Evolutionary conservation across 2,329 filamentous ascomycete genomes (phyloP).

Genomic region (Exophiala alcalophila): DNA sequence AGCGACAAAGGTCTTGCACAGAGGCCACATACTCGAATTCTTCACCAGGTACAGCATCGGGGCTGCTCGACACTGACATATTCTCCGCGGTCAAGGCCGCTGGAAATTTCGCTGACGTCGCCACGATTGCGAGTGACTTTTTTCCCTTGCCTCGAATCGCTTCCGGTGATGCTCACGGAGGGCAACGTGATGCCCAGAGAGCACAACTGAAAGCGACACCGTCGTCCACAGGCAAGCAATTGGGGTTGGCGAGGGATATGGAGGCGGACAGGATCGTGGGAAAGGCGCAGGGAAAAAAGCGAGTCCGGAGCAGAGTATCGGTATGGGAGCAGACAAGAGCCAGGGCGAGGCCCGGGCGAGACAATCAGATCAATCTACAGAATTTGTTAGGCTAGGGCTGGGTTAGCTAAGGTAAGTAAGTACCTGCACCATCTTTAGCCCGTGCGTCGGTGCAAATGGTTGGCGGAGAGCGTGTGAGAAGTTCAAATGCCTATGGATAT

Average conservation of each 20-base stretch:
- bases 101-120: slow-evolving; percentile 30
- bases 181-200: not conserved
- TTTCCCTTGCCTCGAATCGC: slow-evolving; percentile 1
- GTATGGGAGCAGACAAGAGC: slow-evolving; percentile 11
- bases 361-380: slow-evolving; percentile 14
- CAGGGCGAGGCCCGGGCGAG: slow-evolving; percentile 15
- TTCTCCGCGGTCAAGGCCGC: slow-evolving; percentile 32
- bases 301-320: slow-evolving; percentile 10
- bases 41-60: slow-evolving; percentile 42
- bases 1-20: too few relatives aligned
- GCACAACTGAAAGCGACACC: not conserved
- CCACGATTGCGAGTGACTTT: slow-evolving; percentile 26
- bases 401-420: slow-evolving; percentile 6
- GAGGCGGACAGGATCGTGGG: not conserved
- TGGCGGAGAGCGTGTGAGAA: too few relatives aligned
- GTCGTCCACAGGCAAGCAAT: not conserved
- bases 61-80: slow-evolving; percentile 28
- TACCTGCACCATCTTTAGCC: not conserved
- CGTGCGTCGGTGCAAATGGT: too few relatives aligned
- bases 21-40: slow-evolving; percentile 46
- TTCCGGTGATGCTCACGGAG: too few relatives aligned
- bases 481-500: too few relatives aligned
- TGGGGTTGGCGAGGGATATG: not conserved
- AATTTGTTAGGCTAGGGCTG: slow-evolving; percentile 18
- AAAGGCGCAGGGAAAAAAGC: slow-evolving; percentile 4